A percentile compares a stretch with the other conserved stretches of the same genome.
These are phyloP conservation scores for Paratrypanosoma confusum DNA, from an alignment of 208 protist genomes.

Conservation along the genomic window DNA sequence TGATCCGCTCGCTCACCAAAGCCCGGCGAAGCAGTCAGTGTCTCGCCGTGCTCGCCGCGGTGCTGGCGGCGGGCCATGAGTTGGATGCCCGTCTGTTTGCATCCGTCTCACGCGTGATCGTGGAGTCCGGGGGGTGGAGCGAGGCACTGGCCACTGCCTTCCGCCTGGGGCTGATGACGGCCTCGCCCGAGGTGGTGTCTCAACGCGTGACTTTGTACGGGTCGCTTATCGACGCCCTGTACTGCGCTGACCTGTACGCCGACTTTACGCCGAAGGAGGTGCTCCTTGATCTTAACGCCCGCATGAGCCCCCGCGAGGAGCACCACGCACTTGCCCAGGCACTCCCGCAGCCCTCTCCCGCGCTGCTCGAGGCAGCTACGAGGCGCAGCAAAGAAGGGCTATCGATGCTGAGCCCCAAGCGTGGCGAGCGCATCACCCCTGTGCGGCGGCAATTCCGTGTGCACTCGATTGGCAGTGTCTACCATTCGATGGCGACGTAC, in stretches of 20 bases:
- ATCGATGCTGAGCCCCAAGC: too few species aligned
- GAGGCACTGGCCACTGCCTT: conserved; percentile 35
- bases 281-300: conserved; percentile 33
- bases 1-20: too few species aligned
- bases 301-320: conserved; percentile 31
- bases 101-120: conserved; percentile 32
- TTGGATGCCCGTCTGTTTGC: conserved; percentile 40
- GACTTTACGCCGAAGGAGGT: conserved; percentile 37
- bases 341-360: too few species aligned
- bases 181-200: conserved; percentile 19
- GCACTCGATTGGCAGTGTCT: conserved; percentile 32
- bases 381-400: too few species aligned
- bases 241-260: conserved; percentile 43
- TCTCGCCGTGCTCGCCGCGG: conserved; percentile 27
- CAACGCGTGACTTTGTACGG: conserved; percentile 20
- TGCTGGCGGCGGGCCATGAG: conserved; percentile 38
- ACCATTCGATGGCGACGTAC: conserved; percentile 21
- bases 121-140: conserved; percentile 34
- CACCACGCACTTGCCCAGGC: conserved; percentile 1
- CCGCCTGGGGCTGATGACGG: conserved; percentile 37
- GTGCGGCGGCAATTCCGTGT: conserved; percentile 63
- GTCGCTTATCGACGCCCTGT: conserved; percentile 49
- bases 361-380: too few species aligned
- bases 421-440: too few species aligned
- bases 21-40: too few species aligned